Evolutionary conservation across 495 filamentous ascomycete genomes (phyloP).

Genomic region (Ramalina intermedia): DNA sequence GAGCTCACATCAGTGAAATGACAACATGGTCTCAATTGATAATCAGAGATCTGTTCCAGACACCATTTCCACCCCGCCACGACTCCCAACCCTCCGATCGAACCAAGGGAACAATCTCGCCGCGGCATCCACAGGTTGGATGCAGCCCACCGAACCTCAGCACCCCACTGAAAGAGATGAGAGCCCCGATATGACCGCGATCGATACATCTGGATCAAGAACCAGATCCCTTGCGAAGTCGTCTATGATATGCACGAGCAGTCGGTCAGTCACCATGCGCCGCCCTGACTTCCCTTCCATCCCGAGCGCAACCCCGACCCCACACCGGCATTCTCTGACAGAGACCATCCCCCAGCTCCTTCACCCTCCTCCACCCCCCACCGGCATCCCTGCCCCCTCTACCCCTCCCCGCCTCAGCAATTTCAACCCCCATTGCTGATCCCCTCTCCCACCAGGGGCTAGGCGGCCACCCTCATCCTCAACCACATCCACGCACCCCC

Average conservation of each 20-base stretch:
- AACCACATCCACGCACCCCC: neutral
- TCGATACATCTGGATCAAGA: constrained; percentile 48
- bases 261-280: constrained; percentile 35
- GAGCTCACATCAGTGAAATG: neutral
- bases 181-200: constrained; percentile 35
- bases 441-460: constrained; percentile 38
- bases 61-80: neutral
- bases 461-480: constrained; percentile 18
- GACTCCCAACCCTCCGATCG: neutral
- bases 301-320: too few species aligned
- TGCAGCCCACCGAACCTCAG: neutral
- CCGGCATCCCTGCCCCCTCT: constrained; percentile 33
- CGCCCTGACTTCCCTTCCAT: too few species aligned
- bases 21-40: neutral
- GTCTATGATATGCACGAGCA: constrained; percentile 37
- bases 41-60: neutral
- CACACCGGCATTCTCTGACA: too few species aligned
- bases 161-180: constrained; percentile 25
- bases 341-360: constrained; percentile 20
- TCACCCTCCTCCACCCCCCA: constrained; percentile 6
- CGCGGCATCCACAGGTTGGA: neutral
- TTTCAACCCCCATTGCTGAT: constrained; percentile 32
- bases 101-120: neutral
- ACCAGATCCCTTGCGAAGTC: constrained; percentile 38
- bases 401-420: constrained; percentile 27